Base-by-base conservation (phyloP, 495 filamentous ascomycete species). In the Letharia lupina region DNA sequence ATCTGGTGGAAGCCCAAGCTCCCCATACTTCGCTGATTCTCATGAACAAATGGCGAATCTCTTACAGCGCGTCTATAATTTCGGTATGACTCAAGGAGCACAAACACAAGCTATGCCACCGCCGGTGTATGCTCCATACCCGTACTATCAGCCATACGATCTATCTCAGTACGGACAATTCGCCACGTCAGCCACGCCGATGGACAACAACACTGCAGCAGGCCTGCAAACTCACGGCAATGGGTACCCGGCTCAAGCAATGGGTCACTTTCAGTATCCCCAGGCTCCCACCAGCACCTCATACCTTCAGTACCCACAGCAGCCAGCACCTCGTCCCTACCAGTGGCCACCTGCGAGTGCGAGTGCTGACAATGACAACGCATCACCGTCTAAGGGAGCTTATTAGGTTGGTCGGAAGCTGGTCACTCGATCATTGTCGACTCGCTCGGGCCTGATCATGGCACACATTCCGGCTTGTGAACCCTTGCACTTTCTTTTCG, bases 11-110 rank as follows among this genome's bases (percentile, higher is more conserved):
- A 70, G 70, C 64, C 70, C 70, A 23, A 52, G 65, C 37, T 54
- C 61, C 4, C 50, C 56, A 10, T 50, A 50, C 42, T 35, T 58
- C 20, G 28, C 18, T 13, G 60, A 71, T 41, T 41, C 60, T 60
- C 62, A 63, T 20, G 65, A 72, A 15, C 54, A 69, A 16, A 61
- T 72, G 60, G 62, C 62, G 5, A 62, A 65, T 16, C 62, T 68
- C 10, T 73, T 70, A 37, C 70, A 71, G 62, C 68, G 68, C 18
- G 68, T 70, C n/a, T 48, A 72, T 18, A 65, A 61, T 7, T 60
- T 70, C 58, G 71, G 71, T 28, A 69, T 73, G 59, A 56, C 64
- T 28, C 67, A 73, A 23, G 71, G 68, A 6, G 58, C 61, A 16
- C 65, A 70, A 42, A 63, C 68, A 35, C 64, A 71, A 56, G 44